Conservation (phyloP, 1,284 basidiomycete species). For the Puccinia horiana region DNA sequence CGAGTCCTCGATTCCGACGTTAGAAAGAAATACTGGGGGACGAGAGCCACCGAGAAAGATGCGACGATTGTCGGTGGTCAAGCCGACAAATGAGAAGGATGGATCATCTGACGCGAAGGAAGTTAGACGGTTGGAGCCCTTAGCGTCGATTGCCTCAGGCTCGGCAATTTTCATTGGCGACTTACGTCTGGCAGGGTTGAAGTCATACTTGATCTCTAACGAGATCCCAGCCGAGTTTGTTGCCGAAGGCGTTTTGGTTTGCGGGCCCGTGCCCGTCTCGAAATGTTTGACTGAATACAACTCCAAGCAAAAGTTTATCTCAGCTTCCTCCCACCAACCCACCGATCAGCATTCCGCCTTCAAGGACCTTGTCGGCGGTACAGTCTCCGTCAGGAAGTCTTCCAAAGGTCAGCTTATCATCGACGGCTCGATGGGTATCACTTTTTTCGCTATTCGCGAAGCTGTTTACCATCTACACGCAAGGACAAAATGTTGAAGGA, state of each 20-base stretch:
- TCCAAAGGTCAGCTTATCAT: slow-evolving; percentile 78
- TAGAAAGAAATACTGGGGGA: slow-evolving; percentile 32
- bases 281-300: slow-evolving; percentile 50
- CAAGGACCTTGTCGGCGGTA: slow-evolving; percentile 67
- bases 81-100: slow-evolving; percentile 55
- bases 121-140: slow-evolving; percentile 57
- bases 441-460: slow-evolving; percentile 80
- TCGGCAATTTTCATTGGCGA: slow-evolving; percentile 94
- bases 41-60: slow-evolving; percentile 9
- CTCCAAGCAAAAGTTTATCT: slow-evolving; percentile 30
- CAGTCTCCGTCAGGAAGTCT: slow-evolving; percentile 81
- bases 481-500: slow-evolving; percentile 5
- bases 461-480: slow-evolving; percentile 84
- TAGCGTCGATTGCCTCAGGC: slow-evolving; percentile 64
- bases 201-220: slow-evolving; percentile 70
- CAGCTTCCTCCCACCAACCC: slow-evolving; percentile 25
- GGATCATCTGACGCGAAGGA: background rate
- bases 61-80: slow-evolving; percentile 24
- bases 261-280: slow-evolving; percentile 63
- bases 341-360: slow-evolving; percentile 58
- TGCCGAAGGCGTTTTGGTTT: slow-evolving; percentile 91
- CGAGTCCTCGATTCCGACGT: slow-evolving; percentile 67
- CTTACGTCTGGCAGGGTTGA: slow-evolving; percentile 81
- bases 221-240: slow-evolving; percentile 85
- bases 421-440: slow-evolving; percentile 81